Percentiles rank a stretch among this genome's conserved stretches.
Conservation (phyloP, 371 early-diverging fungal genomes). For the Circinella minor region DNA sequence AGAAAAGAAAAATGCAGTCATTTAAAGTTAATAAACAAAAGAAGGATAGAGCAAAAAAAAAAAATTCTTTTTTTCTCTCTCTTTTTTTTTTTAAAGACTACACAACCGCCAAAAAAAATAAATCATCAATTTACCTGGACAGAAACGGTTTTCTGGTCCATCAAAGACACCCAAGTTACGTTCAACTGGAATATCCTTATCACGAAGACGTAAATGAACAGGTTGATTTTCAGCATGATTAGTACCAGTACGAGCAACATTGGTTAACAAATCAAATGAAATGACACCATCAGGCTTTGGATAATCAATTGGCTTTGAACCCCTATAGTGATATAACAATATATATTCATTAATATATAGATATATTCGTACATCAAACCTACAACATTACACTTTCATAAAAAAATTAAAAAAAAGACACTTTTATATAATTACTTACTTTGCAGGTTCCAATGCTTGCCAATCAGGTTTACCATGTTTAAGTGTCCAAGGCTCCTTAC, state of each 20-base stretch:
- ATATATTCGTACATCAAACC: too few relatives aligned
- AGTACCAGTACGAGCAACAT: slow-evolving; percentile 93
- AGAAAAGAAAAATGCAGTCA: not conserved
- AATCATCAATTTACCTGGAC: slow-evolving; percentile 71
- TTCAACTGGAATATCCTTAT: slow-evolving; percentile 77
- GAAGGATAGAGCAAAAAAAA: too few relatives aligned
- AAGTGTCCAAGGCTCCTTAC: slow-evolving; percentile 93
- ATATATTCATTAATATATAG: slow-evolving; percentile 12
- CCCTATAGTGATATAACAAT: slow-evolving; percentile 17
- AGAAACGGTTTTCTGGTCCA: slow-evolving; percentile 97
- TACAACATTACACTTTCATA: too few relatives aligned
- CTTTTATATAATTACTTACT: slow-evolving; percentile 27
- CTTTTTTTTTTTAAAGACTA: too few relatives aligned
- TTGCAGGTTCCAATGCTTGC: slow-evolving; percentile 75
- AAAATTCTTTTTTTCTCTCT: too few relatives aligned
- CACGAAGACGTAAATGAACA: slow-evolving; percentile 84
- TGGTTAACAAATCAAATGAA: slow-evolving; percentile 93
- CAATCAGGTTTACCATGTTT: slow-evolving; percentile 89
- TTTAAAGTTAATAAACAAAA: too few relatives aligned
- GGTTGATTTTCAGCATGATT: slow-evolving; percentile 97
- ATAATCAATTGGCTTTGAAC: slow-evolving; percentile 90
- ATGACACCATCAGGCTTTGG: slow-evolving; percentile 97
- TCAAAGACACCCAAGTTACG: slow-evolving; percentile 86
- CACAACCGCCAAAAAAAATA: not conserved
- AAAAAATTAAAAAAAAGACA: too few relatives aligned